Evolutionary conservation across 1,139 yeast genomes (phyloP), one percentile per base, ranked within the genome.

Genomic region (Kluyveromyces marxianus): DNA sequence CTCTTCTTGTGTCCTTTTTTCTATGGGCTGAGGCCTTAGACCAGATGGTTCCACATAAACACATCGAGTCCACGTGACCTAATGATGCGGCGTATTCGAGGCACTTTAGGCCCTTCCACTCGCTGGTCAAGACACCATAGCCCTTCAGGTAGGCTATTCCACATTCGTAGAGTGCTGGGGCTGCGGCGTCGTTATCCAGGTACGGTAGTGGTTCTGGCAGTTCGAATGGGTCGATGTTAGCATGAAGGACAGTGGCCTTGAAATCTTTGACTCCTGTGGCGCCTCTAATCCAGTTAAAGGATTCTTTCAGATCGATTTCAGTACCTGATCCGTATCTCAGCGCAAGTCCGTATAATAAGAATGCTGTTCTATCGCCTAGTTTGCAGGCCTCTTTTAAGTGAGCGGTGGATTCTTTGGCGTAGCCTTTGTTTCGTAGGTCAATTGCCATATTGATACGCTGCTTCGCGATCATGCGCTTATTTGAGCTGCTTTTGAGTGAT

Each of bases 241-340:
- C 51, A 2, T 52, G 44, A 39, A 61, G 52, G 3, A 62, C 55
- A 29, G 62, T 62, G 2, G 53, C 47, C 8, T 56, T 48, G 38
- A 55, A 55, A 3, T 60, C 58, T 30, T 58, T 58, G 25, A 67
- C 54, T 4, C 65, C 67, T 25, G 71, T 72, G 0, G 81, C 79
- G 46, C 61, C 64, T 52, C 77, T 72, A 4, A 86, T 68, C 86
- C 89, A 83, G 48, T 71, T 68, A 39, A 82, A 69, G 1, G 89
- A 77, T 46, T 74, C 76, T 10, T 67, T 58, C 40, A 77, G 75
- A 59, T 82, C 82, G 49, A 73, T 75, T 29, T 77, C 72, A 14
- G 82, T 79, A 0, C 95, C 95, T 65, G 81, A 81, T 1, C 94
- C 95, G 47, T 75, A 70, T 47, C 84, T 69, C 31, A 85, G 65